These are phyloP conservation scores for Mycena vulgaris DNA, from an alignment of 768 basidiomycete species.

Conservation along the genomic window DNA sequence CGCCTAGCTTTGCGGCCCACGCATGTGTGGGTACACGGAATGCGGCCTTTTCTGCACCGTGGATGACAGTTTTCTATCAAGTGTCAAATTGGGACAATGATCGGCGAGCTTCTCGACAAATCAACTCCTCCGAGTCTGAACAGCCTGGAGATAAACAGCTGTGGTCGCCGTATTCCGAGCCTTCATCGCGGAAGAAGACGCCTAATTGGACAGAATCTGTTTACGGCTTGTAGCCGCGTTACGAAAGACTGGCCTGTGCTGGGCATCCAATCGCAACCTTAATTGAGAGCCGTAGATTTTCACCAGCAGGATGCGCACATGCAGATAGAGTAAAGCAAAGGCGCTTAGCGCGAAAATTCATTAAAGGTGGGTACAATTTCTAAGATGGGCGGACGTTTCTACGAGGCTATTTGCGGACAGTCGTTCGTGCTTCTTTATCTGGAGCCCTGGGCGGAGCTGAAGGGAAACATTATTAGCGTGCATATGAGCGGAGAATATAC, in stretches of 20 bases:
- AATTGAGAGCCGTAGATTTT: background rate
- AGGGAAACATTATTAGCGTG: background rate
- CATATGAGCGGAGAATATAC: background rate
- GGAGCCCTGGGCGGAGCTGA: slow-evolving; percentile 10
- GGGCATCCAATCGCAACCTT: slow-evolving; percentile 15
- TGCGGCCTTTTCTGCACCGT: background rate
- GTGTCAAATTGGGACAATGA: background rate
- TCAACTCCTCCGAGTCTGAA: too few relatives aligned
- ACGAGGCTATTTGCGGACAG: background rate
- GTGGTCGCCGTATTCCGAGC: background rate
- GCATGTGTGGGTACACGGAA: background rate
- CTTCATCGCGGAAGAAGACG: slow-evolving; percentile 27
- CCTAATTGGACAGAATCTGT: too few relatives aligned
- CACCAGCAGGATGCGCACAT: background rate
- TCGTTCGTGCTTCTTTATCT: background rate
- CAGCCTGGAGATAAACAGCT: too few relatives aligned
- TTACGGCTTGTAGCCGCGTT: slow-evolving; percentile 4
- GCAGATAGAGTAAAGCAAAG: background rate
- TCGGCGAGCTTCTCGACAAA: too few relatives aligned
- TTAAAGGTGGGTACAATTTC: slow-evolving; percentile 45
- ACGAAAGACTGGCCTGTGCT: slow-evolving; percentile 4
- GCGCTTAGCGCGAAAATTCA: slow-evolving; percentile 32
- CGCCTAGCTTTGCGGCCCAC: slow-evolving; percentile 6
- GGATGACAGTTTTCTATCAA: background rate
- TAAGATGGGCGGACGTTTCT: slow-evolving; percentile 26